These are phyloP conservation scores for Talaromyces sp. DNA, from an alignment of 2,329 filamentous ascomycete species.

Conservation along the genomic window DNA sequence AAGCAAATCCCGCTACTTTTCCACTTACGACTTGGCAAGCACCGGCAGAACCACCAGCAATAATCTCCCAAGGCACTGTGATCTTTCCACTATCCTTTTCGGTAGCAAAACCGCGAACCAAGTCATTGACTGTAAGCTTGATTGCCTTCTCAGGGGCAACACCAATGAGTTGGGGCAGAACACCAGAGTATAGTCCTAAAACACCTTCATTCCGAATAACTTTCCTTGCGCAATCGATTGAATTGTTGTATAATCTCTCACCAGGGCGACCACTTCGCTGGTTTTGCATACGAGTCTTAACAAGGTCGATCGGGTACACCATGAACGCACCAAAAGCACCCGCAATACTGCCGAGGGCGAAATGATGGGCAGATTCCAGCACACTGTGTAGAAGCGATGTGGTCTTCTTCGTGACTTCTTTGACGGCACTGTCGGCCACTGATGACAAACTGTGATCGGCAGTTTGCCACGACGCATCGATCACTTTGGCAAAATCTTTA, in stretches of 20 bases:
- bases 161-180: slow-evolving; percentile 89
- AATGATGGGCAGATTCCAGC: slow-evolving; percentile 80
- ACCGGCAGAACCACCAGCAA: slow-evolving; percentile 85
- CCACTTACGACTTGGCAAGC: slow-evolving; percentile 87
- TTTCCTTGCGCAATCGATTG: slow-evolving; percentile 88
- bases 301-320: slow-evolving; percentile 97
- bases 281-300: slow-evolving; percentile 98
- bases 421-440: slow-evolving; percentile 44
- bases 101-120: slow-evolving; percentile 71
- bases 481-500: slow-evolving; percentile 84
- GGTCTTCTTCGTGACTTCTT: slow-evolving; percentile 51
- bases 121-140: slow-evolving; percentile 96
- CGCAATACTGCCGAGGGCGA: slow-evolving; percentile 78
- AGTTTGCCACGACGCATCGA: slow-evolving; percentile 86
- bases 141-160: slow-evolving; percentile 99
- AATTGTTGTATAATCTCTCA: slow-evolving; percentile 92
- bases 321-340: slow-evolving; percentile 98
- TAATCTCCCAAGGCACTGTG: slow-evolving; percentile 62
- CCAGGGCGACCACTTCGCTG: slow-evolving; percentile 78
- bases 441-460: slow-evolving; percentile 38
- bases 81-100: slow-evolving; percentile 71
- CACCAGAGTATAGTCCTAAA: slow-evolving; percentile 84
- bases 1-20: slow-evolving; percentile 1
- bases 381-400: slow-evolving; percentile 57
- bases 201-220: slow-evolving; percentile 90